phyloP scores from a whole-genome alignment of 495 filamentous ascomycete genomes.

The Trichoderma virens region DNA sequence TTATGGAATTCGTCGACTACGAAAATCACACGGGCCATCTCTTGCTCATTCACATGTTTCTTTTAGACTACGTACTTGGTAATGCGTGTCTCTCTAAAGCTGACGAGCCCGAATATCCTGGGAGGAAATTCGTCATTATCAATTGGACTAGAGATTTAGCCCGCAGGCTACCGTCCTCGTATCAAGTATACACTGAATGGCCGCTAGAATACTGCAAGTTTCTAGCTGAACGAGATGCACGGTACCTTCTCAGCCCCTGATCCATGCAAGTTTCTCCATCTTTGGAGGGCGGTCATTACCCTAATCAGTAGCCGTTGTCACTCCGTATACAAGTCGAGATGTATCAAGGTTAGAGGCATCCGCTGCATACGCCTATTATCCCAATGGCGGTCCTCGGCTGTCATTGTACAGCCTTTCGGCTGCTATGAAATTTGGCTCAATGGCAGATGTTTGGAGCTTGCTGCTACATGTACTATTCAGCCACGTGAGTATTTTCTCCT shows the following conservation, averaged over 20 bases:
- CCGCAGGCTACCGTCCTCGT: constrained; percentile 7
- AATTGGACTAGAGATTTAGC: constrained; percentile 13
- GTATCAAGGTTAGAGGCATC: too few species aligned
- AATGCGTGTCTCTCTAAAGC: neutral
- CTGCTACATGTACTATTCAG: too few species aligned
- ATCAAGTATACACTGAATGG: neutral
- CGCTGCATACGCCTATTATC: too few species aligned
- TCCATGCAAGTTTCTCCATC: too few species aligned
- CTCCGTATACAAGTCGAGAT: too few species aligned
- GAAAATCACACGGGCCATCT: constrained; percentile 32
- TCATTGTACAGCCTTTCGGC: too few species aligned
- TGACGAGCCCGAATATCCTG: constrained; percentile 9
- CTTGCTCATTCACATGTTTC: constrained; percentile 36
- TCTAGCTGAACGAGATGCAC: neutral
- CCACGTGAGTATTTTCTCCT: too few species aligned
- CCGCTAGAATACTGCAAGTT: neutral
- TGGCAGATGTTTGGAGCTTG: too few species aligned
- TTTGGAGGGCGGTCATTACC: too few species aligned
- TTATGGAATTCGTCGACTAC: constrained; percentile 31
- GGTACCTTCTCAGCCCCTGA: neutral
- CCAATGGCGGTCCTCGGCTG: too few species aligned
- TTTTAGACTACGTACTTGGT: constrained; percentile 12
- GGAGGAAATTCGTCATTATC: constrained; percentile 8
- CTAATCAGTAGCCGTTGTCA: too few species aligned
- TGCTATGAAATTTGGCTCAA: too few species aligned